Percentiles rank a stretch among this genome's conserved stretches.
phyloP scores from a whole-genome alignment of 2,329 filamentous ascomycete species.

The Trichoderma pleuroti region DNA sequence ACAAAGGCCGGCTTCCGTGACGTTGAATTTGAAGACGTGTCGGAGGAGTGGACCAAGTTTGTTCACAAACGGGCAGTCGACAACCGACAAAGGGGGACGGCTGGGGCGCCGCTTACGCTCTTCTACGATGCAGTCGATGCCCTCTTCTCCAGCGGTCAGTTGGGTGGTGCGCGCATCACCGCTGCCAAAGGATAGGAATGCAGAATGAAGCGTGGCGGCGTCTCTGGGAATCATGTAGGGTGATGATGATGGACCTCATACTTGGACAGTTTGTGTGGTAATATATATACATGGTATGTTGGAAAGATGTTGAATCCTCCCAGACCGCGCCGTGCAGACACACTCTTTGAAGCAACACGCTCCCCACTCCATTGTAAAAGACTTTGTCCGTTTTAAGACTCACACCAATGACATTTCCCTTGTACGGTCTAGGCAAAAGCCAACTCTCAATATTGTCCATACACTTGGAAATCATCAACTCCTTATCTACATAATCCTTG shows the following conservation, averaged over 20 bases:
- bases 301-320: not conserved
- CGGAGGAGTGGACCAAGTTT: conserved; percentile 1
- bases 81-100: not conserved
- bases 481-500: not conserved
- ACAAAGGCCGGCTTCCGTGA: not conserved
- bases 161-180: not conserved
- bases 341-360: not conserved
- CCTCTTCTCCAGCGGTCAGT: not conserved
- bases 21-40: not conserved
- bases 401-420: not conserved
- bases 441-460: not conserved
- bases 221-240: not conserved
- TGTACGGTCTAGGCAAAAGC: not conserved
- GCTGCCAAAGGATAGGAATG: not conserved
- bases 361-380: not conserved
- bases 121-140: conserved; percentile 2
- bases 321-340: not conserved
- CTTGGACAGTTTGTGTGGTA: not conserved
- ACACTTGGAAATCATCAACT: not conserved
- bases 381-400: not conserved
- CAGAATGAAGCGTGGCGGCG: no score
- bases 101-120: not conserved
- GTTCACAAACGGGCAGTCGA: not conserved
- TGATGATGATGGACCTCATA: not conserved
- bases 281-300: not conserved